These are phyloP conservation scores for Kluyveromyces lactis DNA, from an alignment of 805 yeast species.

Conservation along the genomic window DNA sequence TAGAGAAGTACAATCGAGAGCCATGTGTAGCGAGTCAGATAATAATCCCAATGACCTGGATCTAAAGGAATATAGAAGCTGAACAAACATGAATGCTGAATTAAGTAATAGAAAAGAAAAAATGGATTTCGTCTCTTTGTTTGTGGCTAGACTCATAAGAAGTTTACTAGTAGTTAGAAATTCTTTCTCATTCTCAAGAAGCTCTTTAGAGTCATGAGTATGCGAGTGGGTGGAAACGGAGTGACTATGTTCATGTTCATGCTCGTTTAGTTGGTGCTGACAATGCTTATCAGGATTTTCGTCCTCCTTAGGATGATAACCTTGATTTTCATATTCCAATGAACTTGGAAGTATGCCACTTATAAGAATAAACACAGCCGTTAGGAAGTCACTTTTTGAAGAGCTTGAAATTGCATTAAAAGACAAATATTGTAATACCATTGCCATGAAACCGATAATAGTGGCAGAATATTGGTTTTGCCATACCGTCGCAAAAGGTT, in stretches of 20 bases:
- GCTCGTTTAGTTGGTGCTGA: conserved; percentile 7
- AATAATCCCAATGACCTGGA: conserved; percentile 86
- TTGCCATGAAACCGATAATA: conserved; percentile 25
- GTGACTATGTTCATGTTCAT: conserved; percentile 7
- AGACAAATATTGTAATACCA: conserved; percentile 30
- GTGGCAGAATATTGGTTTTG: conserved; percentile 15
- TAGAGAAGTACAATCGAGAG: conserved; percentile 85
- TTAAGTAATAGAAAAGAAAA: conserved; percentile 80
- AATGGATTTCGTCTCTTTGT: conserved; percentile 77
- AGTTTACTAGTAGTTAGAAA: conserved; percentile 5
- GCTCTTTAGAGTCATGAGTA: not conserved
- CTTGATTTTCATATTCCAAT: conserved; percentile 2
- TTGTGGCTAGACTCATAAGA: conserved; percentile 32
- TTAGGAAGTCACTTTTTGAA: conserved; percentile 9
- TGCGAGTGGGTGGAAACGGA: conserved; percentile 10
- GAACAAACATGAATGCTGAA: conserved; percentile 90
- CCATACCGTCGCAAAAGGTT: conserved; percentile 7
- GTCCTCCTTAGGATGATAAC: conserved; percentile 6
- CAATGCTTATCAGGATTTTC: conserved; percentile 10
- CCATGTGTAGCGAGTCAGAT: conserved; percentile 95
- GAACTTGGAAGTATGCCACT: conserved; percentile 5
- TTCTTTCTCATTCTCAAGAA: conserved; percentile 4
- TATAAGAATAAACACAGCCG: conserved; percentile 12
- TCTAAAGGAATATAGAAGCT: conserved; percentile 81
- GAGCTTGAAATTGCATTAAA: conserved; percentile 18